Evolutionary conservation across 257 asterid species (phyloP).

Genomic region (Parsonsia alboflavescens): DNA sequence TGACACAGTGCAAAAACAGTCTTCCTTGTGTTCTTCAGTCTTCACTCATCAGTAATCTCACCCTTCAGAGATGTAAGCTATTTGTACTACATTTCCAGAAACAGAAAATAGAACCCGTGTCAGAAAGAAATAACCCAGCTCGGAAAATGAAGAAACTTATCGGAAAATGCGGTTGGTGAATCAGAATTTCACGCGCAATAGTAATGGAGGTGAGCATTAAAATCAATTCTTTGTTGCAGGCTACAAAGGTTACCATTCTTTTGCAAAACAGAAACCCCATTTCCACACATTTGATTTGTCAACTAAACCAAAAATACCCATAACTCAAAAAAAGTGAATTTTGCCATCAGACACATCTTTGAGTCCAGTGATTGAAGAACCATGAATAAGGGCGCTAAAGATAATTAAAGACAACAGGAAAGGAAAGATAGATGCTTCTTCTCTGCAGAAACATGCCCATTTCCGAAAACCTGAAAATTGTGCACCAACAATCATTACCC

Average conservation of each 20-base stretch:
- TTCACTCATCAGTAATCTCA: conserved; percentile 23
- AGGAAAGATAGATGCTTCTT: neutral
- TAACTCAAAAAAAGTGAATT: conserved; percentile 18
- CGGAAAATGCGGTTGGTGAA: conserved; percentile 38
- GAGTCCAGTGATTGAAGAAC: conserved; percentile 32
- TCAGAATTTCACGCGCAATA: conserved; percentile 52
- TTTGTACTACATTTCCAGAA: conserved; percentile 52
- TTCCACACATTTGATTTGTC: conserved; percentile 31
- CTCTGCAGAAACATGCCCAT: conserved; percentile 3
- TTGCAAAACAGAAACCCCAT: conserved; percentile 25
- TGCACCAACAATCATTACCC: conserved; percentile 7
- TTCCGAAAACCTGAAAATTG: neutral
- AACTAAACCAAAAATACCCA: conserved; percentile 42
- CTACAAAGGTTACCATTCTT: conserved; percentile 32
- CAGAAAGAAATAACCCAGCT: conserved; percentile 43
- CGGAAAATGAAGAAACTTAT: conserved; percentile 27
- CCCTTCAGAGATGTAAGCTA: conserved; percentile 37
- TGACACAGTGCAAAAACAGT: conserved; percentile 16
- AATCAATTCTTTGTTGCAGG: conserved; percentile 35
- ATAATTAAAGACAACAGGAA: conserved; percentile 1
- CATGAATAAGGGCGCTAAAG: conserved; percentile 26
- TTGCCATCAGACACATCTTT: conserved; percentile 26
- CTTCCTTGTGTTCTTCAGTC: conserved; percentile 16
- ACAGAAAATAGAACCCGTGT: conserved; percentile 36
- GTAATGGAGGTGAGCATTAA: conserved; percentile 28